Evolutionary conservation across 2,329 filamentous ascomycete genomes (phyloP).

Genomic region (Fusarium solani-melongenae): DNA sequence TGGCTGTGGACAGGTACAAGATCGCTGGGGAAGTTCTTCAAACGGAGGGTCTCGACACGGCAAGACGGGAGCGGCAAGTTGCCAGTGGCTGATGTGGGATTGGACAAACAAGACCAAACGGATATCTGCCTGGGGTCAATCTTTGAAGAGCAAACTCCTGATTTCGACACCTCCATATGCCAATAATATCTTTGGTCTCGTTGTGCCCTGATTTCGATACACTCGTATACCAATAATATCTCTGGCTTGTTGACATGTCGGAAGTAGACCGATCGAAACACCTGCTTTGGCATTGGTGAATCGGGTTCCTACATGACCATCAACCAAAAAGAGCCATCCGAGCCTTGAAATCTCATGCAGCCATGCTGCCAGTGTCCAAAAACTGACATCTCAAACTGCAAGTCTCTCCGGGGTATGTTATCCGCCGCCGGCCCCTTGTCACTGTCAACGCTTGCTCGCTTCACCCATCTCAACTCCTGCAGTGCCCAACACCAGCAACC

Average conservation of each 20-base stretch:
- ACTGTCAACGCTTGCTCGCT: constrained; percentile 6
- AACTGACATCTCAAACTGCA: constrained; percentile 14
- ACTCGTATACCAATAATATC: not conserved
- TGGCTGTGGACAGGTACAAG: not conserved
- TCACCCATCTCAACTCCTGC: constrained; percentile 5
- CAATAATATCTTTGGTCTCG: not conserved
- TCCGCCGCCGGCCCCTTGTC: constrained; percentile 3
- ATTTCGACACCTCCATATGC: not conserved
- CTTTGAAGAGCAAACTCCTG: constrained; percentile 3
- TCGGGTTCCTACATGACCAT: constrained; percentile 32
- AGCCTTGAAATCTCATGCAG: constrained; percentile 5
- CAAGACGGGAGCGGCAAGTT: constrained; percentile 20
- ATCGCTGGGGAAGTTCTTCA: not conserved
- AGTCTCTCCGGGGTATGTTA: constrained; percentile 1
- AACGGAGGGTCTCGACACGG: constrained; percentile 33
- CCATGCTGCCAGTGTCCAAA: not conserved
- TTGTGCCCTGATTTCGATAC: not conserved
- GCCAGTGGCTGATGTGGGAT: constrained; percentile 6
- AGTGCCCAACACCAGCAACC: constrained; percentile 14
- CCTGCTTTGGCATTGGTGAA: not conserved
- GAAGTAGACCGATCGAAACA: constrained; percentile 23
- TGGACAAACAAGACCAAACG: constrained; percentile 31
- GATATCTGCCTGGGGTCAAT: constrained; percentile 9
- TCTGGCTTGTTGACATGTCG: not conserved
- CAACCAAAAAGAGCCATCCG: not conserved